Percentiles rank a stretch among this genome's conserved stretches.
phyloP scores from a whole-genome alignment of 768 basidiomycete genomes.

The Pleurotus platypus region DNA sequence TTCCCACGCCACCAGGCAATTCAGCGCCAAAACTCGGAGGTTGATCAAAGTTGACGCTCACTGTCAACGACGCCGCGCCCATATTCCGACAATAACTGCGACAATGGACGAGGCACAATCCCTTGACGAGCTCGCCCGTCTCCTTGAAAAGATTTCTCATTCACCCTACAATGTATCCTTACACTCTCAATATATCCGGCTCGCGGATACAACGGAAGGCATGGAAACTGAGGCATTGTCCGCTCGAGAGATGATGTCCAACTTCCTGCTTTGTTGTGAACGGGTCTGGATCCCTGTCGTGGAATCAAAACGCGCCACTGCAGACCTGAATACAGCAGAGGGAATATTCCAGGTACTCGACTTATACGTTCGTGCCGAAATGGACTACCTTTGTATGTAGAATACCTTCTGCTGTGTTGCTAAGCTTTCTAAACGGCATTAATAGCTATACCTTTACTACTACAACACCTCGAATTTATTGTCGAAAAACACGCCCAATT shows the following conservation, averaged over 20 bases:
- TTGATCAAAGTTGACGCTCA: not conserved
- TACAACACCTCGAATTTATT: constrained; percentile 65
- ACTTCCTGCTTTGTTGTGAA: constrained; percentile 60
- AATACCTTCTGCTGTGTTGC: constrained; percentile 23
- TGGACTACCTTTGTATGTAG: constrained; percentile 70
- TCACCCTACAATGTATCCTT: constrained; percentile 59
- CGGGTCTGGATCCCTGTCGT: constrained; percentile 76
- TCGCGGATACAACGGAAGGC: constrained; percentile 52
- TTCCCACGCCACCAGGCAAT: not conserved
- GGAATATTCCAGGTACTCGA: constrained; percentile 55
- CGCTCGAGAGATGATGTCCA: constrained; percentile 66
- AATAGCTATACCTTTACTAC: constrained; percentile 72
- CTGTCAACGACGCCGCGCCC: not conserved
- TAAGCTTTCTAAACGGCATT: not conserved
- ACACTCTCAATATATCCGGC: constrained; percentile 64
- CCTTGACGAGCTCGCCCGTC: constrained; percentile 59
- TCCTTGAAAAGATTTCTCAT: constrained; percentile 55
- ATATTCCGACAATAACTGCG: not conserved
- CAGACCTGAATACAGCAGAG: constrained; percentile 47
- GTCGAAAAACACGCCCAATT: constrained; percentile 38
- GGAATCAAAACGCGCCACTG: constrained; percentile 43
- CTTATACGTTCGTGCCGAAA: constrained; percentile 63
- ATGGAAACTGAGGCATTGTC: constrained; percentile 55
- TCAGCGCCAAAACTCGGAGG: not conserved
- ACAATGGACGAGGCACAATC: constrained; percentile 57